A percentile compares a stretch with the other conserved stretches of the same genome.
Evolutionary conservation across 2,329 filamentous ascomycete genomes (phyloP).

Genomic region (Elsinoe australis): DNA sequence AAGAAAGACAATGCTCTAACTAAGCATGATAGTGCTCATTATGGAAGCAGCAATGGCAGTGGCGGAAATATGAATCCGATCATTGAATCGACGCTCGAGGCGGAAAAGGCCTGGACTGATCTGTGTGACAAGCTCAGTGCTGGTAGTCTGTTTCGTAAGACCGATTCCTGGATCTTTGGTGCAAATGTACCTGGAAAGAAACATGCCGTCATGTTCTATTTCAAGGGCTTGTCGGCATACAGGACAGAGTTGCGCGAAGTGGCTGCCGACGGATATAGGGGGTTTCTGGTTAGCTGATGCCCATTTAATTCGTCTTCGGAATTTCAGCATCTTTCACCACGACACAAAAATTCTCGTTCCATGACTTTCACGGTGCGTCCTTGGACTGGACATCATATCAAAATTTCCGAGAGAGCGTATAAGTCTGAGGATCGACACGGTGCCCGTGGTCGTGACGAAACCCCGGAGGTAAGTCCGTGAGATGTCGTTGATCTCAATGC

Average conservation of each 20-base stretch:
- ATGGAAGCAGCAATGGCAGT: not conserved
- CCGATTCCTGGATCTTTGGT: conserved; percentile 26
- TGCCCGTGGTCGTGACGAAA: too few relatives aligned
- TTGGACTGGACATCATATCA: too few relatives aligned
- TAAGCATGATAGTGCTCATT: not conserved
- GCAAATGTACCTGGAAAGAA: conserved; percentile 26
- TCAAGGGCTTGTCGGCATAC: conserved; percentile 20
- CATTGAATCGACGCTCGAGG: conserved; percentile 26
- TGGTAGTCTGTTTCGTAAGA: conserved; percentile 24
- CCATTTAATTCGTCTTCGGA: too few relatives aligned
- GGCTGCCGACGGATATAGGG: conserved; percentile 17
- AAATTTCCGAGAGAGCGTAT: too few relatives aligned
- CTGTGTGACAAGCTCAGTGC: conserved; percentile 22
- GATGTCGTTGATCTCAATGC: too few relatives aligned
- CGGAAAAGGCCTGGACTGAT: conserved; percentile 26
- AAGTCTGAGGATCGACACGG: too few relatives aligned
- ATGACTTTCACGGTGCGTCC: too few relatives aligned
- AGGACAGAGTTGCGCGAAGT: conserved; percentile 17
- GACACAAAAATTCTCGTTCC: too few relatives aligned
- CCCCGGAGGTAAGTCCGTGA: too few relatives aligned
- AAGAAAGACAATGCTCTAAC: not conserved
- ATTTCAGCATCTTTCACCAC: too few relatives aligned
- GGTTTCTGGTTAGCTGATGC: conserved; percentile 18
- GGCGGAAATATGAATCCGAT: not conserved
- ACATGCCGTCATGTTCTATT: conserved; percentile 21